These are phyloP conservation scores for Gautieria morchelliformis DNA, from an alignment of 768 basidiomycete genomes.

Conservation along the genomic window DNA sequence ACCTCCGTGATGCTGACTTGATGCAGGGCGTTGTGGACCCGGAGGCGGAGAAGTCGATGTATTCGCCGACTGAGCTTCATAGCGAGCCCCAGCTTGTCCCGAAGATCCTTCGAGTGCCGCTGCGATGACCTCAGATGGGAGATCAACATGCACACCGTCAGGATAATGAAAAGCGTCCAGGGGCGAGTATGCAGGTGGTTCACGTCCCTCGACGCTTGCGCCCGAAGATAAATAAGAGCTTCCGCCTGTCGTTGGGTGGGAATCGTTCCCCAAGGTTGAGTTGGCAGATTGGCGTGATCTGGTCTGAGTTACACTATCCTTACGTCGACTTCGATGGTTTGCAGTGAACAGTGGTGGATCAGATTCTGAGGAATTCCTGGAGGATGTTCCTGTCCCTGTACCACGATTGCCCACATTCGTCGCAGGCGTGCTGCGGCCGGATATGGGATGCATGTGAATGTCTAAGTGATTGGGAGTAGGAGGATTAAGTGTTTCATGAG, in stretches of 20 bases:
- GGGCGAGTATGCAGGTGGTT: slow-evolving; percentile 85
- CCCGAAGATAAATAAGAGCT: slow-evolving; percentile 5
- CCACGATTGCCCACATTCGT: neutral
- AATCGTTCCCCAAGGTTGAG: neutral
- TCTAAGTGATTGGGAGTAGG: slow-evolving; percentile 80
- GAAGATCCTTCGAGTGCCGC: slow-evolving; percentile 69
- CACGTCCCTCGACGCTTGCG: slow-evolving; percentile 24
- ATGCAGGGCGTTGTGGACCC: neutral
- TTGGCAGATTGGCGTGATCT: slow-evolving; percentile 3
- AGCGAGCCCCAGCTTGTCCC: neutral
- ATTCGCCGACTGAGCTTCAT: neutral
- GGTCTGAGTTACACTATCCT: neutral
- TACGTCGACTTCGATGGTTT: slow-evolving; percentile 22
- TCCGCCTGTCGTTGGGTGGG: neutral
- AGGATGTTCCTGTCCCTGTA: neutral
- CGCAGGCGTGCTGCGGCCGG: slow-evolving; percentile 18
- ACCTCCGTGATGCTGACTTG: neutral
- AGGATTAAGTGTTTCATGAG: slow-evolving; percentile 58
- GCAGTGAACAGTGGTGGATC: neutral
- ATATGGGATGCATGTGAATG: slow-evolving; percentile 68
- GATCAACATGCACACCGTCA: slow-evolving; percentile 87
- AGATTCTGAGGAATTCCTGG: neutral
- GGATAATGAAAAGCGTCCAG: slow-evolving; percentile 74
- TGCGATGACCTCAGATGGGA: slow-evolving; percentile 87
- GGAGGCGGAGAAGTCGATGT: neutral